These are phyloP conservation scores for Dothistroma pini DNA, from an alignment of 2,329 filamentous ascomycete genomes.

Conservation along the genomic window DNA sequence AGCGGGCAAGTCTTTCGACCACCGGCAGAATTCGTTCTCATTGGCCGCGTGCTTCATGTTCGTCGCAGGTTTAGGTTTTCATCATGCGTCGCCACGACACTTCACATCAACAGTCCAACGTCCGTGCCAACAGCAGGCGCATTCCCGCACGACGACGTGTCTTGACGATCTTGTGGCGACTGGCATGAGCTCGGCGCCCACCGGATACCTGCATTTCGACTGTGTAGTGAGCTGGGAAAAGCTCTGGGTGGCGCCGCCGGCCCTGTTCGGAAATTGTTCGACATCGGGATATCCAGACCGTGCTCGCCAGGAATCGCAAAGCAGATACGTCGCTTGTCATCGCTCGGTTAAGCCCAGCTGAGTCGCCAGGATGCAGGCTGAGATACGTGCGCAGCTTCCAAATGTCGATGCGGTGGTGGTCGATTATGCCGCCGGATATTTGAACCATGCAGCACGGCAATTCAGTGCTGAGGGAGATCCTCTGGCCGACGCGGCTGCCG, in stretches of 20 bases:
- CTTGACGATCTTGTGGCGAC: neutral
- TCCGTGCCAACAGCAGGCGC: neutral
- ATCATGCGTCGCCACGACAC: neutral
- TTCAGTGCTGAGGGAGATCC: conserved; percentile 77
- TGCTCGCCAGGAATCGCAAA: neutral
- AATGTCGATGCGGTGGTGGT: conserved; percentile 38
- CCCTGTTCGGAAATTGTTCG: conserved; percentile 7
- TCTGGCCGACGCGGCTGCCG: conserved; percentile 75
- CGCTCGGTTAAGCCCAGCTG: conserved; percentile 7
- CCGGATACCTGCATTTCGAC: neutral
- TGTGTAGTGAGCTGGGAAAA: neutral
- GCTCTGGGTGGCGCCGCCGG: conserved; percentile 3
- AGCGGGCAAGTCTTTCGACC: neutral
- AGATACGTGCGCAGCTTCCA: conserved; percentile 36
- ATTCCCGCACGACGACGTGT: neutral
- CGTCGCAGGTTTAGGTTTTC: too few species aligned
- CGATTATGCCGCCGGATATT: conserved; percentile 66
- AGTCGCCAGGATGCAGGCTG: conserved; percentile 34
- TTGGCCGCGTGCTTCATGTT: neutral
- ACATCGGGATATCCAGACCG: neutral
- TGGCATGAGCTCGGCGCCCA: neutral
- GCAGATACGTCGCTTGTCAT: conserved; percentile 13
- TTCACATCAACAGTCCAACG: neutral
- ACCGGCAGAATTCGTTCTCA: neutral
- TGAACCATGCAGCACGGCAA: conserved; percentile 85